Conservation (phyloP, 2,329 filamentous ascomycete species). For the Trichophyton simii region DNA sequence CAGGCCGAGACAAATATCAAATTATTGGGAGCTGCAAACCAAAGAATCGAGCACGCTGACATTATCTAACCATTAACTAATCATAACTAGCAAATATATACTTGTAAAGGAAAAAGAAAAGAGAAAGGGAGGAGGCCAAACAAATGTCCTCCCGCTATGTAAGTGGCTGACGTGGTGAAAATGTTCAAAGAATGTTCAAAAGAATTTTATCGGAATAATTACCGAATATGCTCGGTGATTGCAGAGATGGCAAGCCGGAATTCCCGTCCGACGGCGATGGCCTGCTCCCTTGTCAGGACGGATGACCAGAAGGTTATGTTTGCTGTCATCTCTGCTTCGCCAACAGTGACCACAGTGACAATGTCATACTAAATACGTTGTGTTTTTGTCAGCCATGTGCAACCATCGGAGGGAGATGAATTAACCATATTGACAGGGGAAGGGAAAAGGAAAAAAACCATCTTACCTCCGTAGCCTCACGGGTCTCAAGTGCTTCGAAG, state of each 20-base stretch:
- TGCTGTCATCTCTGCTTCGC: not conserved
- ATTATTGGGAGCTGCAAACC: not conserved
- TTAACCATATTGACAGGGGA: not conserved
- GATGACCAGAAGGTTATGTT: slow-evolving; percentile 10
- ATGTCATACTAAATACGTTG: slow-evolving; percentile 9
- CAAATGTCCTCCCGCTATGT: not conserved
- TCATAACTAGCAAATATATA: too few relatives aligned
- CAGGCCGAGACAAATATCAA: too few relatives aligned
- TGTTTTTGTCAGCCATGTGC: not conserved
- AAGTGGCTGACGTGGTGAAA: too few relatives aligned
- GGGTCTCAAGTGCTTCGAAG: not conserved
- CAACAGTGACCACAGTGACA: slow-evolving; percentile 6
- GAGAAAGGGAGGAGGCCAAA: too few relatives aligned
- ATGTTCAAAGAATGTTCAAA: too few relatives aligned
- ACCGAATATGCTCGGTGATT: not conserved
- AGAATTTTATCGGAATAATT: not conserved
- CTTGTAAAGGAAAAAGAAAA: too few relatives aligned
- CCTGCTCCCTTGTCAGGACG: not conserved
- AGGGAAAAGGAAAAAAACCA: not conserved
- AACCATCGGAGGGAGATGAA: not conserved
- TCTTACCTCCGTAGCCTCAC: not conserved
- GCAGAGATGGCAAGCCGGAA: not conserved
- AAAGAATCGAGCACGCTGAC: not conserved
- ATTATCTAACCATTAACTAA: not conserved
- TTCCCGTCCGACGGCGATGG: slow-evolving; percentile 5